Base-by-base conservation (phyloP, 2,329 filamentous ascomycete genomes). In the Calonectria crousiana region DNA sequence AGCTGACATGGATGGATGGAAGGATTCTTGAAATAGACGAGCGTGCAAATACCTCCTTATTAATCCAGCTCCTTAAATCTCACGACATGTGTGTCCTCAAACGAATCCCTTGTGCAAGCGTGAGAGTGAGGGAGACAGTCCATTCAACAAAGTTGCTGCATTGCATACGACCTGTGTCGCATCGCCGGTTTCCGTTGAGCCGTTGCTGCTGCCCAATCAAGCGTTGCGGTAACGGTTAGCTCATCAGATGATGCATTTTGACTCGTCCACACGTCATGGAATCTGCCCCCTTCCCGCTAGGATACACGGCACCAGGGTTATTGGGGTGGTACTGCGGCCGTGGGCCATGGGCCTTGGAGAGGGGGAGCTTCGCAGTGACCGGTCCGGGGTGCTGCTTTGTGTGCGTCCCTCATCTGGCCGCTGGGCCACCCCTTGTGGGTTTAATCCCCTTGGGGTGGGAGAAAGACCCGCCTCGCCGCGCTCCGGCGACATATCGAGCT, bases 181-280 rank as follows among this genome's bases (percentile, higher is more conserved):
- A 72, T 64, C 41, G 53, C 58, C 47, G 58, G 56, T 73, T 60
- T 73, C 66, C 60, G 71, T 73, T 73, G 71, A 69, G 70, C 70
- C 70, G 65, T 72, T 58, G 44, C 53, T 41, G 13, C 44, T 34
- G 51, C n/a, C 69, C 69, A 71, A 67, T 71, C 49, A 64, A 28
- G 30, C 30, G 30, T 51, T 67, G 51, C 69, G 60, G 67, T 58
- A 60, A 56, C 13, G 71, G 74, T 68, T 67, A 62, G 65, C 49
- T 56, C 75, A 74, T 78, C 78, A 76, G 74, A 77, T 73, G 72
- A 78, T 79, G 75, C 51, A 67, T 60, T 56, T 65, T 47, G 34
- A 26, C 51, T 69, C 51, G 52, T 69, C 72, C 58, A 72, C 74
- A 76, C 74, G 76, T 78, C 73, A 75, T 76, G 69, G 58, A 71